phyloP scores from a whole-genome alignment of 495 filamentous ascomycete genomes.

The Sabuloglossum arenarium region DNA sequence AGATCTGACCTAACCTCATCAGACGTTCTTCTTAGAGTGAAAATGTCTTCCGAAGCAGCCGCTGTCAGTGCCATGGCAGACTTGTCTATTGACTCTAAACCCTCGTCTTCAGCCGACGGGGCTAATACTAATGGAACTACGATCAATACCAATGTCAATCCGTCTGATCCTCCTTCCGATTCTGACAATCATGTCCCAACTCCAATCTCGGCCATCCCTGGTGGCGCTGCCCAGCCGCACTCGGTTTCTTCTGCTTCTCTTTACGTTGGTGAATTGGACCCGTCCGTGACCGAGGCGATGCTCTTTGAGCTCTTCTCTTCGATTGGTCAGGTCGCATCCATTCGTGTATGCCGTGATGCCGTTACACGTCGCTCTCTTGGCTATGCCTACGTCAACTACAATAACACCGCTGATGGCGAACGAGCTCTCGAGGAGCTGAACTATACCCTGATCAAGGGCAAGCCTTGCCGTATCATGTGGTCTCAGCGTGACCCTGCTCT shows the following conservation, averaged over 20 bases:
- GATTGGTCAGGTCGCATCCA: slow-evolving; percentile 96
- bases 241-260: slow-evolving; percentile 56
- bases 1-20: background rate
- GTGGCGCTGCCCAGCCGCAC: slow-evolving; percentile 50
- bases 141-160: slow-evolving; percentile 28
- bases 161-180: slow-evolving; percentile 29
- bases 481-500: slow-evolving; percentile 97
- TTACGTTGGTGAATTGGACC: slow-evolving; percentile 96
- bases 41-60: slow-evolving; percentile 2
- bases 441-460: slow-evolving; percentile 98
- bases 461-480: slow-evolving; percentile 99
- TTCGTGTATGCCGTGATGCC: slow-evolving; percentile 98
- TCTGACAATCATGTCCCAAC: slow-evolving; percentile 39
- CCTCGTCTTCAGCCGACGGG: background rate
- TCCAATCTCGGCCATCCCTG: slow-evolving; percentile 45
- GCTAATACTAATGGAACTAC: slow-evolving; percentile 17
- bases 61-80: background rate
- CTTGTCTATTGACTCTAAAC: background rate
- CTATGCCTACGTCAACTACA: slow-evolving; percentile 99
- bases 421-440: slow-evolving; percentile 97
- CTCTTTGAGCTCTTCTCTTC: slow-evolving; percentile 99
- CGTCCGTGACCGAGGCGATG: slow-evolving; percentile 97
- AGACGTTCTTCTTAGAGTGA: background rate
- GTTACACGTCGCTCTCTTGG: slow-evolving; percentile 97
- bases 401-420: slow-evolving; percentile 88